A percentile compares a stretch with the other conserved stretches of the same genome.
These are phyloP conservation scores for Diospyros lotus DNA, from an alignment of 148 eudicot species.

Conservation along the genomic window DNA sequence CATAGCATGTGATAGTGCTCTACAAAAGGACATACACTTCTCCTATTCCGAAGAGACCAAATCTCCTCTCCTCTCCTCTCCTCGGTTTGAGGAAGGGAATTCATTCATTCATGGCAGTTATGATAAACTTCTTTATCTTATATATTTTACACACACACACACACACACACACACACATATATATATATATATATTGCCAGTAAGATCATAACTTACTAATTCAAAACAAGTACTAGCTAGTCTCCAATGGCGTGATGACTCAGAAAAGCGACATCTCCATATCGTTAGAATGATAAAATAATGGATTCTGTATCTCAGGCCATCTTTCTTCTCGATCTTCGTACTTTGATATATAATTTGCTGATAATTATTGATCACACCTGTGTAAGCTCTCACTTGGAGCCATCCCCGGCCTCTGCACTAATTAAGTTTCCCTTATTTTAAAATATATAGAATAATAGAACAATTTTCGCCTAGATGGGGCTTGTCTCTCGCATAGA, in stretches of 20 bases:
- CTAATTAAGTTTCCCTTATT: too few relatives aligned
- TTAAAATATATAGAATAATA: too few relatives aligned
- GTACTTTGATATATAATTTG: too few relatives aligned
- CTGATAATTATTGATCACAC: too few relatives aligned
- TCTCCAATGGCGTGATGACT: slow-evolving; percentile 5
- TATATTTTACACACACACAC: background rate
- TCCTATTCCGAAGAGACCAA: slow-evolving; percentile 4
- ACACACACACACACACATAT: too few relatives aligned
- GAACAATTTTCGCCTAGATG: too few relatives aligned
- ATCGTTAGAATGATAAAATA: background rate
- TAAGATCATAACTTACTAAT: background rate
- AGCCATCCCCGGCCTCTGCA: too few relatives aligned
- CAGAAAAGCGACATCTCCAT: background rate
- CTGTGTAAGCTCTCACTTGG: too few relatives aligned
- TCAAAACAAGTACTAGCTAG: background rate
- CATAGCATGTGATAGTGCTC: background rate
- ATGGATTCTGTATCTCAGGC: background rate
- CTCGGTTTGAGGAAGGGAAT: background rate
- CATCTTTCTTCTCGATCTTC: slow-evolving; percentile 4
- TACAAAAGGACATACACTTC: background rate
- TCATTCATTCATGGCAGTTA: background rate
- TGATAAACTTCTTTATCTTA: background rate
- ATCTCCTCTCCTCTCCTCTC: slow-evolving; percentile 3
- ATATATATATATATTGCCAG: background rate
- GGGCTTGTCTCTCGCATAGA: too few relatives aligned